Conservation (phyloP, 2,329 filamentous ascomycete species). For the Colletotrichum graminicola region DNA sequence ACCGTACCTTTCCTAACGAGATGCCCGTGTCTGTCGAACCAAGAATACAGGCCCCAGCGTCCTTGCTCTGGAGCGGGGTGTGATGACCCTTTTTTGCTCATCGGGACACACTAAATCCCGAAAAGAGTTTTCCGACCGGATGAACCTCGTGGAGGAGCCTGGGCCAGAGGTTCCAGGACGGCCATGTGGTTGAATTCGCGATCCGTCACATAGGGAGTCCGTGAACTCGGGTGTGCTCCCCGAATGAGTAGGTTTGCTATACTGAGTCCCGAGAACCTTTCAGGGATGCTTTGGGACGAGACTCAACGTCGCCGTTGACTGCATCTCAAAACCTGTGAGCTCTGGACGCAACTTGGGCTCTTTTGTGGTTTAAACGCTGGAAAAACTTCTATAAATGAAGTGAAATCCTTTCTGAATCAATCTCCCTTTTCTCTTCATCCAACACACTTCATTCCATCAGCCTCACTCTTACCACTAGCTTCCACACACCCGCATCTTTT, state of each 20-base stretch:
- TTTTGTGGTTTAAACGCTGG: no score
- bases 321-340: background rate
- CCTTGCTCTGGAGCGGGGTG: background rate
- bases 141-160: background rate
- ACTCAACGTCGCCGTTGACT: slow-evolving; percentile 8
- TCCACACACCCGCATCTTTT: background rate
- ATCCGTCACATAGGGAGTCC: slow-evolving; percentile 7
- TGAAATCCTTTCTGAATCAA: background rate
- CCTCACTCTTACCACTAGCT: background rate
- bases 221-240: slow-evolving; percentile 4
- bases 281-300: slow-evolving; percentile 7
- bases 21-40: slow-evolving; percentile 11
- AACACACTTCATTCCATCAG: background rate
- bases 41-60: slow-evolving; percentile 23
- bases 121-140: slow-evolving; percentile 15
- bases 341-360: background rate
- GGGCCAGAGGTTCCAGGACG: slow-evolving; percentile 15
- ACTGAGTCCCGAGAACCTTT: slow-evolving; percentile 32
- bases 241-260: slow-evolving; percentile 2
- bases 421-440: slow-evolving; percentile 14
- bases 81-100: slow-evolving; percentile 8
- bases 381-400: slow-evolving; percentile 12
- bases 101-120: background rate
- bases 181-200: background rate
- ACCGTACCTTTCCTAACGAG: background rate